Conservation (phyloP, 2,329 filamentous ascomycete genomes). For the Pseudogymnoascus sp. region DNA sequence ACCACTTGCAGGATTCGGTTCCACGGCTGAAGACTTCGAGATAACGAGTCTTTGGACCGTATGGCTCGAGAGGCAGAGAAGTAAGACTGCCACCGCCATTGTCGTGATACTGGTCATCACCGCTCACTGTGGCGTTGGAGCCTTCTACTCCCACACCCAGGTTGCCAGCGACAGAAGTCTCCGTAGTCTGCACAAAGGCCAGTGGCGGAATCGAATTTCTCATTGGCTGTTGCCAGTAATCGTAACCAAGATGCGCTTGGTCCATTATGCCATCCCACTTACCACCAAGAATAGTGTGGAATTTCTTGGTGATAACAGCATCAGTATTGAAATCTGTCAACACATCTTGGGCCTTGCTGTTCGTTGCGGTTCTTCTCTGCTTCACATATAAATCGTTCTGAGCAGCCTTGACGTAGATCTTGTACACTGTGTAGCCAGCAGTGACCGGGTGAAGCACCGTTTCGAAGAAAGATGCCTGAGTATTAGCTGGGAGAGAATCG, state of each 20-base stretch:
- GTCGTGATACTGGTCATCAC: constrained; percentile 56
- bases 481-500: constrained; percentile 40
- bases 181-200: constrained; percentile 49
- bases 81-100: constrained; percentile 47
- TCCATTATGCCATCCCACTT: constrained; percentile 59
- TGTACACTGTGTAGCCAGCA: constrained; percentile 48
- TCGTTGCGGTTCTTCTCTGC: constrained; percentile 50
- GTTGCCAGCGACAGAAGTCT: constrained; percentile 52
- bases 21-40: constrained; percentile 58
- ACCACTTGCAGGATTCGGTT: constrained; percentile 43
- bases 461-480: constrained; percentile 54
- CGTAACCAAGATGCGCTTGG: constrained; percentile 49
- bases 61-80: constrained; percentile 50
- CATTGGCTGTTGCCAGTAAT: constrained; percentile 66
- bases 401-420: constrained; percentile 43
- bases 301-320: constrained; percentile 46
- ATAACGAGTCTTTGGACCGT: constrained; percentile 48
- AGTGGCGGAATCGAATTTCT: constrained; percentile 57
- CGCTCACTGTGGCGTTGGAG: constrained; percentile 58
- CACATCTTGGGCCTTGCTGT: constrained; percentile 44
- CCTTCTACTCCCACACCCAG: constrained; percentile 58
- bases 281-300: constrained; percentile 50
- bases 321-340: constrained; percentile 50
- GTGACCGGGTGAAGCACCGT: constrained; percentile 53
- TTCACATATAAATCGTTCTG: constrained; percentile 47